Percentiles rank a stretch among this genome's conserved stretches.
Conservation (phyloP, 2,329 filamentous ascomycete species). For the Cytospora piceicola region DNA sequence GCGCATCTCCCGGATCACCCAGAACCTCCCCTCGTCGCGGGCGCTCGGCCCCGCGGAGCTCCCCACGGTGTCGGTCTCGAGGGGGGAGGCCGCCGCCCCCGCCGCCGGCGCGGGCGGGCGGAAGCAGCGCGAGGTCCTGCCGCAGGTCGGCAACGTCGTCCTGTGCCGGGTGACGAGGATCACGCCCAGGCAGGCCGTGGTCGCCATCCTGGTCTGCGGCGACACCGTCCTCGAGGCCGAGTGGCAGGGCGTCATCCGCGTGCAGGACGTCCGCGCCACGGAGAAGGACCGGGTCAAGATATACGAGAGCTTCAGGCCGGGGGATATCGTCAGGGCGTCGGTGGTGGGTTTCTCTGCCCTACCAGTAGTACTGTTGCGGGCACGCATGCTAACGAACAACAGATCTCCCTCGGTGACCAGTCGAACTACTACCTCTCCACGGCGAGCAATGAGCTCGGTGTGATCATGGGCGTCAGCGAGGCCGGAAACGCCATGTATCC, state of each 20-base stretch:
- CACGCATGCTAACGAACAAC: conserved; percentile 11
- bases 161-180: conserved; percentile 86
- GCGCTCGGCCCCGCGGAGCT: conserved; percentile 43
- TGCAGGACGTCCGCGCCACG: conserved; percentile 90
- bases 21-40: conserved; percentile 12
- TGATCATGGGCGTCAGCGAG: conserved; percentile 90
- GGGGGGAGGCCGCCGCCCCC: conserved; percentile 30
- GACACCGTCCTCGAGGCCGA: conserved; percentile 73
- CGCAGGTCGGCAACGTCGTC: conserved; percentile 78
- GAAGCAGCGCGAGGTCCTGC: conserved; percentile 72
- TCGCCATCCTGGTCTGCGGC: conserved; percentile 83
- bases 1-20: conserved; percentile 61
- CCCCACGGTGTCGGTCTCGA: conserved; percentile 60
- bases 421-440: conserved; percentile 95
- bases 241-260: conserved; percentile 82
- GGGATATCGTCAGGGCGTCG: conserved; percentile 85
- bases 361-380: neutral
- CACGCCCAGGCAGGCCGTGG: conserved; percentile 80
- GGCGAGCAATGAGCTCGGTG: conserved; percentile 86
- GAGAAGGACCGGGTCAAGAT: conserved; percentile 96
- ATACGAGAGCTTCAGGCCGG: conserved; percentile 87
- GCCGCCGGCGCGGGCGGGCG: conserved; percentile 28
- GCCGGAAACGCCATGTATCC: conserved; percentile 89
- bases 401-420: conserved; percentile 92
- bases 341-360: conserved; percentile 68